Base-by-base conservation (phyloP, 1,284 basidiomycete genomes). In the Coniophora puteana region DNA sequence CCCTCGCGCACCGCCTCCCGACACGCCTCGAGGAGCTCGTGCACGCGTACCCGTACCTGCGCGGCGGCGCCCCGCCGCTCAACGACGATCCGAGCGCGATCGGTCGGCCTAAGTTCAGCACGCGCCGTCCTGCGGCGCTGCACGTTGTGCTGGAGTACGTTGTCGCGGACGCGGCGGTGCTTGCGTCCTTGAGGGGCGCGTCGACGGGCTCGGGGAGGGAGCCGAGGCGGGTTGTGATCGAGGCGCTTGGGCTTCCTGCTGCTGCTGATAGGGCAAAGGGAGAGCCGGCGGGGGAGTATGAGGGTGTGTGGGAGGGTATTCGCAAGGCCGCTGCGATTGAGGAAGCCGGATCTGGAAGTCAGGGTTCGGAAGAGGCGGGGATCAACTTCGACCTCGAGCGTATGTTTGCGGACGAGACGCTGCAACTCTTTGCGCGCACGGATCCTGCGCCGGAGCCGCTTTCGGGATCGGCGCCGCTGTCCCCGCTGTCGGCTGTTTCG, bases 21-120 rank as follows among this genome's bases (percentile, higher is more conserved):
- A 71, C 71, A 20, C 80, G 85, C 24, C 70, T 89, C 5, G 64
- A 74, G n/a, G 83, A 86, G 43, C 71, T 88, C 4, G 73, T 86
- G 20, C 68, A 74, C 39, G 59, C 74, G 22, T 89, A 89, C 51
- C 84, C 84, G 4, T 87, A 81, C 53, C 53, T 56, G 36, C 69
- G 65, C 37, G 59, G 60, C 22, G 54, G n/a, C n/a, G 65, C 10
- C 51, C 55, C n/a, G 43, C 61, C 3, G 51, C 64, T 5, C 69
- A n/a, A 74, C 37, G 63, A 72, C 1, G 62, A 54, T 13, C 63
- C 76, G 25, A 66, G n/a, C n/a, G n/a, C n/a, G n/a, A n/a, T n/a
- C n/a, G 67, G 79, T 4, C 67, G 71, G 4, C 76, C 79, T 11
- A 74, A 74, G 0, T 81, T 87, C 54, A 78, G 82, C 5, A 87